Base-by-base conservation (phyloP, 2,329 filamentous ascomycete species). In the Venturia pyrina region DNA sequence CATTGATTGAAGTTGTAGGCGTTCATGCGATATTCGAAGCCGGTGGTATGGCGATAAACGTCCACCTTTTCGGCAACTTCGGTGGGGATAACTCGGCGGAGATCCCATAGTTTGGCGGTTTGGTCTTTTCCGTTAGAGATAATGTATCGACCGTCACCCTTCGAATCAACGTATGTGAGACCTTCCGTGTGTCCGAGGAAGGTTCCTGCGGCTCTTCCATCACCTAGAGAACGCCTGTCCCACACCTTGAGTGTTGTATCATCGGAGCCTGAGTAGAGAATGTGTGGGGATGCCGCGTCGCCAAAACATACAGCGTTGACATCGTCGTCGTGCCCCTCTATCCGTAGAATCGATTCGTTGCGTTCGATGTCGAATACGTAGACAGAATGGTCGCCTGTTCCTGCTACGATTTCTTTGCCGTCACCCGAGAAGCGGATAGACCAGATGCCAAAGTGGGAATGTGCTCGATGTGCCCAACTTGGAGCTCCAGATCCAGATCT, bases 261-360 rank as follows among this genome's bases (percentile, higher is more conserved):
- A 73, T 99, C 95, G 0, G 92, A 96, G 24, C 95, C 95, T 0
- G 93, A 97, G 77, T 97, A 98, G 2, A 99, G 82, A 68, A 98
- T 93, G 74, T 99, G 93, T 0, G 95, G 93, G 0, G 91, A 96
- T 40, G 85, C 84, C 68, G 87, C 87, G 76, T 98, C 93, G 0
- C 92, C 95, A 72, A 96, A 98, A 76, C 93, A 97, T 0, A 99
- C 95, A 5, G 95, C 95, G 71, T 98, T 99, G 65, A 98, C 93
- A 74, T 99, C 92, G 70, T 96, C 86, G 5, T 85, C 80, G 73
- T 99, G 95, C 0, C 91, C 93, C 19, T 81, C 80, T 34, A 96
- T 85, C 61, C 87, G 84, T 65, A 97, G 85, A 41, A 96, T 82
- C 0, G 90, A 85, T 59, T 84, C 83, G 21, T 89, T 86, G 0